These are phyloP conservation scores for Athelia psychrophila DNA, from an alignment of 1,284 basidiomycete species.

Conservation along the genomic window DNA sequence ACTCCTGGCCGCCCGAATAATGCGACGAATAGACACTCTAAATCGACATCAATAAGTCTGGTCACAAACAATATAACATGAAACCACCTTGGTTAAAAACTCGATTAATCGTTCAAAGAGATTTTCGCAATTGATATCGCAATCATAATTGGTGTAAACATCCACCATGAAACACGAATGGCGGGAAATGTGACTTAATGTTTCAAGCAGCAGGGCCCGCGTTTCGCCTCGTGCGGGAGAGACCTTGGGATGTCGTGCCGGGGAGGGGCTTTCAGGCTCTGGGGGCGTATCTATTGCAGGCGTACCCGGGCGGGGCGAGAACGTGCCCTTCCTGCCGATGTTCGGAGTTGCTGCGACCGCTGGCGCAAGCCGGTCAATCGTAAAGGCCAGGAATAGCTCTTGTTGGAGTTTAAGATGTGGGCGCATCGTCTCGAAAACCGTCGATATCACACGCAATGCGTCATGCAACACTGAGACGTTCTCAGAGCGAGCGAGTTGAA, in stretches of 20 bases:
- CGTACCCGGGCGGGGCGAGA: slow-evolving; percentile 58
- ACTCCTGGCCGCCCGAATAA: slow-evolving; percentile 59
- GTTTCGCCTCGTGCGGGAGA: slow-evolving; percentile 85
- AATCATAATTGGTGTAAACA: slow-evolving; percentile 96
- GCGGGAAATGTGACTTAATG: slow-evolving; percentile 77
- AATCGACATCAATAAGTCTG: slow-evolving; percentile 3
- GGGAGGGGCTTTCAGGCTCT: slow-evolving; percentile 45
- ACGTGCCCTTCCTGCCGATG: slow-evolving; percentile 26
- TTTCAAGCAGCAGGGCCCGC: slow-evolving; percentile 89
- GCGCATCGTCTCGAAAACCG: slow-evolving; percentile 88
- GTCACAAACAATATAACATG: background rate
- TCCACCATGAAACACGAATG: slow-evolving; percentile 93
- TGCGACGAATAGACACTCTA: slow-evolving; percentile 78
- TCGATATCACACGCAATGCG: slow-evolving; percentile 83
- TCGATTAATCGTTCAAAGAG: slow-evolving; percentile 90
- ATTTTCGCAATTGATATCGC: slow-evolving; percentile 95
- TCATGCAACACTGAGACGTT: slow-evolving; percentile 78
- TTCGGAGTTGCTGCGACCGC: slow-evolving; percentile 27
- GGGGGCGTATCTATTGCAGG: slow-evolving; percentile 43
- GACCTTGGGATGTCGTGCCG: slow-evolving; percentile 53
- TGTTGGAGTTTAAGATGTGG: slow-evolving; percentile 93
- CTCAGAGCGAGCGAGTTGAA: slow-evolving; percentile 91
- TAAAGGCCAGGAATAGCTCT: slow-evolving; percentile 93
- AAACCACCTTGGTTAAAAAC: slow-evolving; percentile 79
- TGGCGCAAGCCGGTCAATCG: slow-evolving; percentile 84